Conservation (phyloP, 257 asterid species). For the Craterostigma plantagineum region DNA sequence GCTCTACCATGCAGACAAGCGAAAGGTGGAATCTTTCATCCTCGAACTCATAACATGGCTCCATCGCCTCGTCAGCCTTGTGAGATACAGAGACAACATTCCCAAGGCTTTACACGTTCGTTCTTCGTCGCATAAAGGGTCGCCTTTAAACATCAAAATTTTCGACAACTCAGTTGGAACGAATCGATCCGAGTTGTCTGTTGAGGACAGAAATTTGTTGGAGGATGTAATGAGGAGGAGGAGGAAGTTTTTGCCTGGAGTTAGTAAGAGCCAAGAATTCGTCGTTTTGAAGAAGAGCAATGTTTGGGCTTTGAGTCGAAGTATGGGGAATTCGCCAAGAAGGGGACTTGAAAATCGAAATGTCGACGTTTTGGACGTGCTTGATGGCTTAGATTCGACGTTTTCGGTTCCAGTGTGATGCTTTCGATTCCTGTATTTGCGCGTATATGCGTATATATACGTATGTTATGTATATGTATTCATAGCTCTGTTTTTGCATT, state of each 20-base stretch:
- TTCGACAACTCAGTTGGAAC: slow-evolving; percentile 6
- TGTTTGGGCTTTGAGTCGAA: slow-evolving; percentile 40
- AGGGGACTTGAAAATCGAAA: slow-evolving; percentile 21
- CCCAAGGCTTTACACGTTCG: slow-evolving; percentile 27
- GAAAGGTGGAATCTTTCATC: slow-evolving; percentile 47
- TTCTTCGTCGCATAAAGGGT: slow-evolving; percentile 44
- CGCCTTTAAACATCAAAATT: slow-evolving; percentile 4
- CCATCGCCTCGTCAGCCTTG: slow-evolving; percentile 57
- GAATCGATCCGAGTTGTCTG: slow-evolving; percentile 23
- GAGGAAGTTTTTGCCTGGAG: slow-evolving; percentile 34
- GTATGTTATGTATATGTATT: too few relatives aligned
- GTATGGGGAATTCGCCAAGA: slow-evolving; percentile 64
- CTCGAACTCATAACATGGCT: slow-evolving; percentile 77
- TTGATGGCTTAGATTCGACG: slow-evolving; percentile 54
- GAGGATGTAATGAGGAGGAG: slow-evolving; percentile 64
- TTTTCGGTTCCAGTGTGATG: slow-evolving; percentile 18
- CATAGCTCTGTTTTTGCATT: too few relatives aligned
- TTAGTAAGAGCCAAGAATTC: slow-evolving; percentile 88
- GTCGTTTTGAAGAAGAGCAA: slow-evolving; percentile 13
- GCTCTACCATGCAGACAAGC: slow-evolving; percentile 73
- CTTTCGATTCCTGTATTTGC: too few relatives aligned
- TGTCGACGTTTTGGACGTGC: slow-evolving; percentile 51
- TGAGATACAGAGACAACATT: slow-evolving; percentile 46
- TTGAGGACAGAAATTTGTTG: slow-evolving; percentile 52
- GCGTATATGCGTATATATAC: too few relatives aligned